phyloP scores from a whole-genome alignment of 163 green algal genomes.

The Volvox carteri region DNA sequence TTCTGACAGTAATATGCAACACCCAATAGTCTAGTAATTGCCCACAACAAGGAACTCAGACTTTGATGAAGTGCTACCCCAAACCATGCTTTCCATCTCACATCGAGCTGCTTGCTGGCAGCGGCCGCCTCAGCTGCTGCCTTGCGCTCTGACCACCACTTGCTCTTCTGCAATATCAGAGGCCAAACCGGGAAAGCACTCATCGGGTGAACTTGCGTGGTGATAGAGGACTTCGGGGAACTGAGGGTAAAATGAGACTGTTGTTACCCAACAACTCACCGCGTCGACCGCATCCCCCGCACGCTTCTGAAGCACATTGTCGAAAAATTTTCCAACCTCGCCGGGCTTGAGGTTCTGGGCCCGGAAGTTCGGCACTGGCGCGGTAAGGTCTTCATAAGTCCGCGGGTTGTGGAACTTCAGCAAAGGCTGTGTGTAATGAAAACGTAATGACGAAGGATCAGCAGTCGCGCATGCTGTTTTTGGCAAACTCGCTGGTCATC shows the following conservation, averaged over 20 bases:
- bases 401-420: constrained; percentile 78
- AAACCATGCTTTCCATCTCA: too few relatives aligned
- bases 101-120: constrained; percentile 23
- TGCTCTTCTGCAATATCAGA: constrained; percentile 61
- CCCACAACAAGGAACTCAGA: too few relatives aligned
- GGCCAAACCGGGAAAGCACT: background rate
- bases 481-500: background rate
- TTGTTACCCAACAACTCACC: constrained; percentile 24
- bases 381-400: constrained; percentile 75
- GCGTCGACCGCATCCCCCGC: constrained; percentile 55
- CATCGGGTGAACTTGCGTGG: background rate
- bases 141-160: constrained; percentile 72
- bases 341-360: constrained; percentile 73
- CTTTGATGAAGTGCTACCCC: too few relatives aligned
- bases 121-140: constrained; percentile 60
- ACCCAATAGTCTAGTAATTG: too few relatives aligned
- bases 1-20: too few relatives aligned
- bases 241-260: background rate
- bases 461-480: background rate
- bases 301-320: constrained; percentile 70
- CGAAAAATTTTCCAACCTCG: constrained; percentile 78
- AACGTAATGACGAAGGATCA: background rate
- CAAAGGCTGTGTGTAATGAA: constrained; percentile 64
- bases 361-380: constrained; percentile 77
- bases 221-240: background rate